Base-by-base conservation (phyloP, 129 eudicot species). In the Mikania micrantha region DNA sequence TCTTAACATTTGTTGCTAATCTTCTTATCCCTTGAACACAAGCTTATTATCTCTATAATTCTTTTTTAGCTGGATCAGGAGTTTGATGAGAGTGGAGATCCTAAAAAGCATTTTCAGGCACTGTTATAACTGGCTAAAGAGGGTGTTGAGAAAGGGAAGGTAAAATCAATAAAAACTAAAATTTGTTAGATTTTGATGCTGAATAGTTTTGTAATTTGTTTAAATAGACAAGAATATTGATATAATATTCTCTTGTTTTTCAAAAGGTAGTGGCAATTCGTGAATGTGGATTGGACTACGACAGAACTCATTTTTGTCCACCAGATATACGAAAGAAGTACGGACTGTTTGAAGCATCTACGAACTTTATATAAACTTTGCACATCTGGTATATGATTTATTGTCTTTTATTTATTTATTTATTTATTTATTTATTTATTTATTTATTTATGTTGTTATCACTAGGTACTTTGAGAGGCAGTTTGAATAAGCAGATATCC, bases 271-370 rank as follows among this genome's bases (percentile, higher is more conserved):
- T 94, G 73, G 99, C 99, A 39, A 82, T 94, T 78, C 97, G 99
- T 65, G 99, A 94, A 82, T 94, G 99, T 80, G 99, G 99, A 78
- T 68, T 94, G 90, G 99, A 94, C 71, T 94, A 94, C 64, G 99
- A 94, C 77, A 73, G 99, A 77, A 87, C 92, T 81, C 97, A 90
- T 74, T 94, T 94, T 79, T 94, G 99, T 77, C 79, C 99, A 19
- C 66, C 88, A 10, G 99, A 94, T 69, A 75, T 78, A 69, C 99
- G 87, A 63, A 81, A 85, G 85, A 94, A 87, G 99, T 94, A 83
- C 27, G 87, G 38, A 52, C 21, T 71, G 60, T 82, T 38, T 53
- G 52, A 31, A 42, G 31, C 11, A 45, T 67, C 20, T 17, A 15
- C 8, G 39, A 44, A 20, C 16, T 54, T 36, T 22, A 31, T 29